phyloP scores from a whole-genome alignment of 1,284 basidiomycete genomes.

The Cutaneotrichosporon dermatis region DNA sequence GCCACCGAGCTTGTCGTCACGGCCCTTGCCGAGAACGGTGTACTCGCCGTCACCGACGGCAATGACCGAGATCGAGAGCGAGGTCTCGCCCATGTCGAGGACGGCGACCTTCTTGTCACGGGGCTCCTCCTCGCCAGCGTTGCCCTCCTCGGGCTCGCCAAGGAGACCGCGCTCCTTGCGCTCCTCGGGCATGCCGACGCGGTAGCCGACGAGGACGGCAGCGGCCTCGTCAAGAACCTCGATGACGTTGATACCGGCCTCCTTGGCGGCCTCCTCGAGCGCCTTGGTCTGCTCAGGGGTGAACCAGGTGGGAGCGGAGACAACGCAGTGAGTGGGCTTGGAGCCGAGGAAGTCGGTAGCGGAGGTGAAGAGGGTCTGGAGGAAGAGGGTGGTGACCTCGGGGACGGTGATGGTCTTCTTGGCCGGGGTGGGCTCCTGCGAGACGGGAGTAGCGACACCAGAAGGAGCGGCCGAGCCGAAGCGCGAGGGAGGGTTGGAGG shows the following conservation, averaged over 20 bases:
- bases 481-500: constrained; percentile 47
- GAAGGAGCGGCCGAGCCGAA: constrained; percentile 56
- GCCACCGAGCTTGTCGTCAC: constrained; percentile 55
- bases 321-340: constrained; percentile 73
- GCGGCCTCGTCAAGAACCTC: constrained; percentile 80
- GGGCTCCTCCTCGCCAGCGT: constrained; percentile 49
- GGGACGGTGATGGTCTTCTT: constrained; percentile 75
- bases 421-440: constrained; percentile 69
- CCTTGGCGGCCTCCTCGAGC: constrained; percentile 67
- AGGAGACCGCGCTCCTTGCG: constrained; percentile 44
- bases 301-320: constrained; percentile 77
- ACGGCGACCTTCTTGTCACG: constrained; percentile 57
- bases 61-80: constrained; percentile 53
- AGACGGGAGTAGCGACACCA: constrained; percentile 60
- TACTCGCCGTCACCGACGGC: constrained; percentile 56
- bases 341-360: constrained; percentile 88
- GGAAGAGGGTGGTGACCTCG: constrained; percentile 81
- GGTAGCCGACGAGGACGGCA: constrained; percentile 58
- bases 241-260: constrained; percentile 76
- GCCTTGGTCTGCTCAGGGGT: constrained; percentile 65
- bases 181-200: constrained; percentile 47
- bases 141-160: constrained; percentile 48
- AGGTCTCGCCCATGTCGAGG: constrained; percentile 58
- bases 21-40: constrained; percentile 52
- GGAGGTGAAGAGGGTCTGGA: constrained; percentile 75